Evolutionary conservation across 2,329 filamentous ascomycete species (phyloP), one percentile per base, ranked within the genome.

Genomic region (Ophiosphaerella narmari): DNA sequence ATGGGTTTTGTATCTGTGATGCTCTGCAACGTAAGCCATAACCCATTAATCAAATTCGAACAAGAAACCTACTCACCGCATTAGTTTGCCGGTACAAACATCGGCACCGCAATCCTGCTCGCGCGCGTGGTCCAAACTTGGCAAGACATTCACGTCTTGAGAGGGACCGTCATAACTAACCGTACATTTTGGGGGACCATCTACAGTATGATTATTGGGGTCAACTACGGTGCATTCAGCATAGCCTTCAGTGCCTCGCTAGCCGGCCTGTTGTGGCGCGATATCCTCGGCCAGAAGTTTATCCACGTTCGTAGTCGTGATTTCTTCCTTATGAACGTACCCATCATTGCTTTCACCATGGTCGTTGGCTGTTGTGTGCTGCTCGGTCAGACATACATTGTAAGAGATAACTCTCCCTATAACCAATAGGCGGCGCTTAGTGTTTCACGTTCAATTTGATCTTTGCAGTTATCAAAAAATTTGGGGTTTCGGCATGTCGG

Each of bases 171-270:
- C 1, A 87, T 90, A 41, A 81, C 76, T 11, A 75, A 89, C 38
- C 80, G 87, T 4, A 87, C 82, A 0, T 89, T 89, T 65, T 90
- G 86, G 87, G 87, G 82, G 0, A 88, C 87, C 0, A 82, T 90
- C 0, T 90, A 90, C 69, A 83, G 82, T 67, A 88, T 90, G 86
- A 87, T 87, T 0, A 73, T 91, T 0, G 87, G 87, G 2, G 85
- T 90, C 53, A 90, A 91, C 68, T 90, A 86, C 50, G 87, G 87
- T 4, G 88, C 87, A 0, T 90, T 90, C 65, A 89, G 86, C 64
- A 83, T 84, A 0, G 85, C 86, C 0, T 89, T 91, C 59, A 88
- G 85, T 55, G 87, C 86, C 0, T 89, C 86, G 0, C 71, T 90
- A 1, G 88, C 88, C 1, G 88, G 87, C 1, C 76, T 91, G 7